Evolutionary conservation across 495 filamentous ascomycete species (phyloP), one percentile per base, ranked within the genome.

Genomic region (Penicillium arizonense): DNA sequence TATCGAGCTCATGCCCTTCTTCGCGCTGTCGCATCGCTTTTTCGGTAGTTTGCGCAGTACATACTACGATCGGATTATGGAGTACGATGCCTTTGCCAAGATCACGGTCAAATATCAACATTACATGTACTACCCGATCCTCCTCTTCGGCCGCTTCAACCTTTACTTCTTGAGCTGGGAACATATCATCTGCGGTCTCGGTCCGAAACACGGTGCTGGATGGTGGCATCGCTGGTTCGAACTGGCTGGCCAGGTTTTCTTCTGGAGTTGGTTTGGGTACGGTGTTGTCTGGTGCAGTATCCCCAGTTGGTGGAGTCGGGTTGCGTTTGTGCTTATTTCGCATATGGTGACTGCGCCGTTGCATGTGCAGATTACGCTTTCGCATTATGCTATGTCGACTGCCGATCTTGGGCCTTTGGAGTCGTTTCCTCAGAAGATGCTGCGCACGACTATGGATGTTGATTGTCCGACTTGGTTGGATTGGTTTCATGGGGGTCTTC

Each of bases 381-480:
- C 86, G n/a, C 91, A 96, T 68, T 96, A 93, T 66, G 88, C 89
- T 28, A 96, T 96, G 91, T 88, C 83, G 57, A 96, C 91, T 2
- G 81, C 88, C 5, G 91, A 96, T 60, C 76, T 94, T 7, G 91
- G 91, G 2, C 78, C 82, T 2, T 70, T 82, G 47, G 91, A 96
- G 72, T 90, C 85, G 10, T 96, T 96, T 67, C 85, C 91, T 5
- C 91, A 96, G 71, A 87, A 85, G 70, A 96, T 95, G 91, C 77
- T 96, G 42, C 79, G 91, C 43, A 96, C 91, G 7, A 96, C 91
- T 3, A 96, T 96, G 91, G 91, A 96, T 54, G 85, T 96, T 7
- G 91, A 94, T 61, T 96, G 91, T 63, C 89, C 91, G 0, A 66
- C 79, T 24, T 96, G 91, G 91, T 75, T 96, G 35, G 91, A 96